Base-by-base conservation (phyloP, 176 grass and related monocot genomes). In the Eremochloa ophiuroides region DNA sequence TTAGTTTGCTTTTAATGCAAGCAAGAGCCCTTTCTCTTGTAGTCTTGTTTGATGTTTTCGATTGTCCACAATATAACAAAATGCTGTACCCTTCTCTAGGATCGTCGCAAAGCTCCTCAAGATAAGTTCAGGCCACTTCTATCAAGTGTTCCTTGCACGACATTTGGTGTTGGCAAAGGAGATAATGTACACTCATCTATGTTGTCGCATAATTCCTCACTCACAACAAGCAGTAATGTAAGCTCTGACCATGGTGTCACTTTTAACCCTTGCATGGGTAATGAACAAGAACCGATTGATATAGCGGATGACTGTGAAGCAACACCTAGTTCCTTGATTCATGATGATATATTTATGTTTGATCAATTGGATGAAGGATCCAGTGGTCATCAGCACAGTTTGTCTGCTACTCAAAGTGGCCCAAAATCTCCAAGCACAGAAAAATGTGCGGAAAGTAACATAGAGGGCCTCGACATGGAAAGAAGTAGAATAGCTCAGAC, bases 71-170 rank as follows among this genome's bases (percentile, higher is more conserved):
- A 79, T 69, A 85, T 73, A 41, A 79, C 29, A 37, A 88, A 60
- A 46, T 75, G 25, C 51, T 48, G 20, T 73, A 25, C 86, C 73
- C 10, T 77, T 94, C 50, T 67, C 34, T 85, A 98, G 95, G 95
- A 95, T 81, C 92, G 91, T 61, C 88, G 72, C 48, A 98, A 95
- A 84, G 73, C 88, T 76, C 95, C 92, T 38, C 88, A 91, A 69
- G 86, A 94, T 83, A 98, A 91, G 92, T 98, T 98, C 82, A 89
- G 95, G 35, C 90, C 95, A 86, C 86, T 98, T 55, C 84, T 98
- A 73, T 98, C 95, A 75, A 93, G 86, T 91, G 90, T 93, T 40
- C 92, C 95, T 75, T 76, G 84, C 61, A 85, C 86, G 2, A 86
- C 88, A 79, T 86, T 95, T 70, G 67, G 83, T 88, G 68, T 38